A percentile compares a stretch with the other conserved stretches of the same genome.
Evolutionary conservation across 345 rosid genomes (phyloP).

Genomic region (Boechera divaricarpa): DNA sequence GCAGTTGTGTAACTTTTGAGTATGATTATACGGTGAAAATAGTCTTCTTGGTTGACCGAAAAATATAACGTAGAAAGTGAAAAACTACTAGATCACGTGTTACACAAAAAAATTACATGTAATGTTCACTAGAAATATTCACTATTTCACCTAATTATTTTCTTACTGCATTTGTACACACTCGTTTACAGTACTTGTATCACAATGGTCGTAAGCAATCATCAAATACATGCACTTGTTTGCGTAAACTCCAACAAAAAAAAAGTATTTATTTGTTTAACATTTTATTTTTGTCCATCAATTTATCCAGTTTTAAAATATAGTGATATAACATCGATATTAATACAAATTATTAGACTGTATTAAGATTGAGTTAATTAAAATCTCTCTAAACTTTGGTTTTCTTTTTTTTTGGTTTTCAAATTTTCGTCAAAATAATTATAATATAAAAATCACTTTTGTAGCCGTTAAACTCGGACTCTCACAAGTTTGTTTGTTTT

Average conservation of each 20-base stretch:
- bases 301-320: background rate
- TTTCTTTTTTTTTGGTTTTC: background rate
- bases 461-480: conserved; percentile 27
- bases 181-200: background rate
- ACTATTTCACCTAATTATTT: conserved; percentile 28
- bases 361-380: background rate
- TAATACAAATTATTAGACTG: background rate
- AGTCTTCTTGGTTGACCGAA: conserved; percentile 3
- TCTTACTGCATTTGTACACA: background rate
- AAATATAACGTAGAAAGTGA: background rate
- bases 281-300: background rate
- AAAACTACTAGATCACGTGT: conserved; percentile 23
- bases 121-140: background rate
- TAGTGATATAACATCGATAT: too few species aligned
- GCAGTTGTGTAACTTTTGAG: conserved; percentile 24
- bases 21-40: conserved; percentile 8
- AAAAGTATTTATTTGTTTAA: background rate
- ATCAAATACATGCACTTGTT: background rate
- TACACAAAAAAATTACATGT: conserved; percentile 20
- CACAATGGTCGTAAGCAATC: background rate
- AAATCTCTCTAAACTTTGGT: background rate
- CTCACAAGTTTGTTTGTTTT: background rate
- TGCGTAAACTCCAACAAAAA: conserved; percentile 1
- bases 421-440: background rate
- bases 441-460: background rate